Percentiles rank a stretch among this genome's conserved stretches.
phyloP scores from a whole-genome alignment of 176 grass and related monocot species.

The Pontederia paniculata region DNA sequence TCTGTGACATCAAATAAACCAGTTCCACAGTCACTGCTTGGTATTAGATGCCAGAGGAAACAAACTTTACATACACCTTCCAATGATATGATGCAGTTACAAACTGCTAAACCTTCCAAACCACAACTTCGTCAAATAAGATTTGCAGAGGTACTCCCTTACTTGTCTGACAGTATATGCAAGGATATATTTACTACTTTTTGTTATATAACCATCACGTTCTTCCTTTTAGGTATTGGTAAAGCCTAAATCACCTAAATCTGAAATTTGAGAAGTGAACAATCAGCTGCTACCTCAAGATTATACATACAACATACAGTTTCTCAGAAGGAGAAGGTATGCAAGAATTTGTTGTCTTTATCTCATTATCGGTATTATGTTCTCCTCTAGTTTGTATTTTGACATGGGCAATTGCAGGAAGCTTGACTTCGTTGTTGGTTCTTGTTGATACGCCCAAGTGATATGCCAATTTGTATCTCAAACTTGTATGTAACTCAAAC shows the following conservation, averaged over 20 bases:
- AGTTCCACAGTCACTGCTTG: constrained; percentile 56
- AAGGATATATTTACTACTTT: not conserved
- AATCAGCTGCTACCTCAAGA: too few species aligned
- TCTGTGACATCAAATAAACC: constrained; percentile 46
- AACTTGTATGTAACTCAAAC: too few species aligned
- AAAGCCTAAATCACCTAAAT: constrained; percentile 22
- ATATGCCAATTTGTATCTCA: too few species aligned
- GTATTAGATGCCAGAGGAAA: constrained; percentile 58
- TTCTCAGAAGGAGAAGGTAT: too few species aligned
- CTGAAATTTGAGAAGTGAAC: constrained; percentile 35
- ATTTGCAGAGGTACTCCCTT: constrained; percentile 56
- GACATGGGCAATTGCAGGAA: too few species aligned
- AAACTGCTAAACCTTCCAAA: constrained; percentile 30
- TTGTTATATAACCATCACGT: not conserved
- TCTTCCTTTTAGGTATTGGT: constrained; percentile 31
- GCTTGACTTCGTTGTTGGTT: too few species aligned
- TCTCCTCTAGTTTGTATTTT: too few species aligned
- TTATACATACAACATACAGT: too few species aligned
- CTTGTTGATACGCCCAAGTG: too few species aligned
- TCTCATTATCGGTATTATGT: too few species aligned
- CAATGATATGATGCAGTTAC: constrained; percentile 24
- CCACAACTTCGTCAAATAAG: constrained; percentile 29
- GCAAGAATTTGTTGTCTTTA: too few species aligned
- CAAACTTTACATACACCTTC: constrained; percentile 26
- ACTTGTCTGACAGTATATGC: not conserved